Evolutionary conservation across 2,329 filamentous ascomycete genomes (phyloP), one percentile per base, ranked within the genome.

Genomic region (Alternaria hordeiaustralica): DNA sequence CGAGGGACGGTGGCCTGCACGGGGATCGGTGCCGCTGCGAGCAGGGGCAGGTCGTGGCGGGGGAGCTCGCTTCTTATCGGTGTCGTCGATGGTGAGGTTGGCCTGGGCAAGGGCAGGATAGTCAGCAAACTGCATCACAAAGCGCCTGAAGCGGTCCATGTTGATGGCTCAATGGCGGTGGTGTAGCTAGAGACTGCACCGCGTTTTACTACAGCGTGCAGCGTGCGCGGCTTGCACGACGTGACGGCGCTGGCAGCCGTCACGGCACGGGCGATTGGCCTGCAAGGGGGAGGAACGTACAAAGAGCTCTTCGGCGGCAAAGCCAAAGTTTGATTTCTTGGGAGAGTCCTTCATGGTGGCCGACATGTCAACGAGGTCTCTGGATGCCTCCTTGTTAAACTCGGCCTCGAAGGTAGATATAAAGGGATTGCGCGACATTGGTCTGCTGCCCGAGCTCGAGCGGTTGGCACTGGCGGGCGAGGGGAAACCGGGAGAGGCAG

Each of bases 351-450:
- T 74, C 72, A 79, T 71, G 30, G 69, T 69, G 63, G 72, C 75
- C n/a, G 73, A 75, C 78, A 80, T 80, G 73, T 79, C 76, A 60
- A 79, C 74, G 36, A 80, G 67, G 49, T 77, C 68, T 45, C 66
- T 70, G 30, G 68, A 55, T 21, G 77, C 76, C 68, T 78, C 71
- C 64, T 78, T 80, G 75, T 76, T 78, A 61, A 78, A 78, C 57
- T 82, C 75, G 55, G 79, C 74, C 68, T 81, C 80, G 67, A 83
- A 82, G 62, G 85, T 83, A 71, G 91, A 90, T 67, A 94, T 85
- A 77, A 94, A 94, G 36, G 92, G 92, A 72, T 94, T 94, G 78
- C 88, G 87, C 71, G 91, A 93, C 62, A 88, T 80, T 60, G 89
- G 90, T 75, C 89, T 86, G 79, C 89, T 87, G 80, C 88, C 87